phyloP scores from a whole-genome alignment of 2,329 filamentous ascomycete genomes.

The Stagonosporopsis rhizophila region DNA sequence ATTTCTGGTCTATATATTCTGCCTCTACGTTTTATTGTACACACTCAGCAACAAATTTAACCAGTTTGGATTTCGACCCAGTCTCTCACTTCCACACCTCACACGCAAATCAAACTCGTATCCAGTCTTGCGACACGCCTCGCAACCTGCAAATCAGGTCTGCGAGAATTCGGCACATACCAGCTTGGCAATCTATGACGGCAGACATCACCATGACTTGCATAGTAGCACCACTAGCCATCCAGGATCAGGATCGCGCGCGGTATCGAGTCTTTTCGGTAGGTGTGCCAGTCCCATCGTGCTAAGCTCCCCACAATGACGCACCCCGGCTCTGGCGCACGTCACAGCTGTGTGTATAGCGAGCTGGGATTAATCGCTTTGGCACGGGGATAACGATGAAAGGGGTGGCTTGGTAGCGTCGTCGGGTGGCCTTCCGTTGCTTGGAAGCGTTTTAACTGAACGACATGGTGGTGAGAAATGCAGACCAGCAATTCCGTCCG shows the following conservation, averaged over 20 bases:
- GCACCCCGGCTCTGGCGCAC: not conserved
- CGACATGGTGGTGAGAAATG: too few relatives aligned
- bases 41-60: not conserved
- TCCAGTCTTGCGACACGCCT: not conserved
- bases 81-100: not conserved
- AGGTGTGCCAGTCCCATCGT: not conserved
- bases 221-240: not conserved
- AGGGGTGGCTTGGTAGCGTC: too few relatives aligned
- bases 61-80: not conserved
- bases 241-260: not conserved
- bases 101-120: not conserved
- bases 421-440: too few relatives aligned
- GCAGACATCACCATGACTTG: not conserved
- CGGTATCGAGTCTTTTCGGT: too few relatives aligned
- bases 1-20: not conserved
- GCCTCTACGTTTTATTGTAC: not conserved
- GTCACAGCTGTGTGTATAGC: not conserved
- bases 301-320: not conserved
- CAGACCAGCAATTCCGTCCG: too few relatives aligned
- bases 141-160: not conserved
- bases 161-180: not conserved
- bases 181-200: constrained; percentile 9
- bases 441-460: too few relatives aligned
- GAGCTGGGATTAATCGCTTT: not conserved
- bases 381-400: not conserved